A percentile compares a stretch with the other conserved stretches of the same genome.
phyloP scores from a whole-genome alignment of 352 stramenopile genomes.

The Phytophthora cajani region DNA sequence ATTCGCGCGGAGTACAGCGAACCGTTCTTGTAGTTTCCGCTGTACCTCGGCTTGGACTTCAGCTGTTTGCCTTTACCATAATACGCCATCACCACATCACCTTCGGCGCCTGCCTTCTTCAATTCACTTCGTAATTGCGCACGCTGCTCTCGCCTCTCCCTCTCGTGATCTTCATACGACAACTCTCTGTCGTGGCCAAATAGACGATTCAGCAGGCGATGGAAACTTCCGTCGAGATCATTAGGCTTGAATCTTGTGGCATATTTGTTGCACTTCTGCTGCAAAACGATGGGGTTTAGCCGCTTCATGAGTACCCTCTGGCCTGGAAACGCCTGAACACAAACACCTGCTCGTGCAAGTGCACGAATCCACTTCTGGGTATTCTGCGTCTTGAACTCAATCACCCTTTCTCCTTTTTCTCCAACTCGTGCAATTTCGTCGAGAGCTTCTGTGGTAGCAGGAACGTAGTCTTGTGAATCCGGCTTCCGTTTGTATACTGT shows the following conservation, averaged over 20 bases:
- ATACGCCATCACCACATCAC: slow-evolving; percentile 67
- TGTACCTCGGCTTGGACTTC: slow-evolving; percentile 55
- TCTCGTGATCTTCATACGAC: slow-evolving; percentile 50
- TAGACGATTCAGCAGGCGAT: slow-evolving; percentile 68
- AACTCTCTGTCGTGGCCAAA: slow-evolving; percentile 54
- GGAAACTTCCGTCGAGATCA: slow-evolving; percentile 78
- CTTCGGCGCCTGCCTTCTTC: slow-evolving; percentile 56
- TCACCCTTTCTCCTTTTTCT: slow-evolving; percentile 38
- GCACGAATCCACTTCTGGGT: slow-evolving; percentile 66
- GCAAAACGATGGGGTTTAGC: slow-evolving; percentile 58
- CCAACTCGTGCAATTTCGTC: slow-evolving; percentile 49
- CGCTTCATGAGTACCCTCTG: slow-evolving; percentile 67
- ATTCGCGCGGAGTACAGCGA: slow-evolving; percentile 63
- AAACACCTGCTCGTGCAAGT: slow-evolving; percentile 52
- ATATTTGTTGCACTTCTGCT: slow-evolving; percentile 69
- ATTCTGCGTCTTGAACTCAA: slow-evolving; percentile 65
- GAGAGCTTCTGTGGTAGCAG: slow-evolving; percentile 37
- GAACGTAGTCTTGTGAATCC: slow-evolving; percentile 35
- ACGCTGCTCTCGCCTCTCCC: slow-evolving; percentile 47
- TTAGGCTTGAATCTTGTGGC: slow-evolving; percentile 62
- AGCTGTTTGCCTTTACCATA: slow-evolving; percentile 55
- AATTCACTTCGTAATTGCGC: slow-evolving; percentile 57
- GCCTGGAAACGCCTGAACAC: slow-evolving; percentile 54
- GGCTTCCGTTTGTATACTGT: slow-evolving; percentile 46
- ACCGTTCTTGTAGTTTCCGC: slow-evolving; percentile 49